phyloP scores from a whole-genome alignment of 768 basidiomycete species.

The Lyophyllum decastes region DNA sequence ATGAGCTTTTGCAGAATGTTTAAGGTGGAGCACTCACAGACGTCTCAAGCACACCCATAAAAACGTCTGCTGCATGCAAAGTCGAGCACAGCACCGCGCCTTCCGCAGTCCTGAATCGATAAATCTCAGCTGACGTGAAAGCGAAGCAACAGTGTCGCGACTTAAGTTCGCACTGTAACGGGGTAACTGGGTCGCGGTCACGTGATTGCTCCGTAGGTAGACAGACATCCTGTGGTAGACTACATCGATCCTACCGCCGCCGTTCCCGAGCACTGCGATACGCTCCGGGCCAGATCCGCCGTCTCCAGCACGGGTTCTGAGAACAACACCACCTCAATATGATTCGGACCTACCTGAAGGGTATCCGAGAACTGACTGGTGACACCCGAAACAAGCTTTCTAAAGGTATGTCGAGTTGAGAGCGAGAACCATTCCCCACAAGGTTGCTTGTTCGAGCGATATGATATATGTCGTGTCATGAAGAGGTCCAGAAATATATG shows the following conservation, averaged over 20 bases:
- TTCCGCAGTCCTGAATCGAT: background rate
- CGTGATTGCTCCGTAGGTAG: no score
- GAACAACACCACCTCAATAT: conserved; percentile 22
- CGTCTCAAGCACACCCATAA: background rate
- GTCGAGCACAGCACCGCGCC: background rate
- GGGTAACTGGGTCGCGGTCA: no score
- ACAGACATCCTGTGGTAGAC: no score
- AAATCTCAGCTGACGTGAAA: no score
- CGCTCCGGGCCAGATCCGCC: no score
- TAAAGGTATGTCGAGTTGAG: conserved; percentile 20
- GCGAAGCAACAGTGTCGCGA: no score
- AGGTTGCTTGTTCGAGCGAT: conserved; percentile 7
- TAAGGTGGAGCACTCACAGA: background rate
- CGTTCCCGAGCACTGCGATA: no score
- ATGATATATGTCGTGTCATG: conserved; percentile 26
- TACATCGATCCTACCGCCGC: no score
- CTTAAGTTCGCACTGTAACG: no score
- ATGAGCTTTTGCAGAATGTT: background rate
- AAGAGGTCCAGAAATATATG: conserved; percentile 23
- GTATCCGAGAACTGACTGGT: conserved; percentile 19
- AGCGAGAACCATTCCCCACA: conserved; percentile 18
- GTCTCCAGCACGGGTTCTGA: conserved; percentile 21
- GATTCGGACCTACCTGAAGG: conserved; percentile 16
- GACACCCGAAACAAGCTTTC: conserved; percentile 18
- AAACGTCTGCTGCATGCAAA: background rate